A percentile compares a stretch with the other conserved stretches of the same genome.
Evolutionary conservation across 2,329 filamentous ascomycete genomes (phyloP).

Genomic region (Colletotrichum tamarilloi): DNA sequence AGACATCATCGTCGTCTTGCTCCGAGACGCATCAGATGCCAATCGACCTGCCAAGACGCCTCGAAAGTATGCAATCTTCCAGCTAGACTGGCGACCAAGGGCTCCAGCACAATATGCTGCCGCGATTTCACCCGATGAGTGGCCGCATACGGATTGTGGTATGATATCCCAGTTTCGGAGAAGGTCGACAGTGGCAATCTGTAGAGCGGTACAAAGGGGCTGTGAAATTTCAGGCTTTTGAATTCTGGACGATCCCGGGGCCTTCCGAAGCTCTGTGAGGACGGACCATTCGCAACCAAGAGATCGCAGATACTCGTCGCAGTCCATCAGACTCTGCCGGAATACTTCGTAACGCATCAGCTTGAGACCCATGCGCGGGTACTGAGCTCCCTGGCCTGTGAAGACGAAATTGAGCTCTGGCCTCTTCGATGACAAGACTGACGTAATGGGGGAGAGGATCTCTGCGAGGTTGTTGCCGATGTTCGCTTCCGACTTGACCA

Average conservation of each 20-base stretch:
- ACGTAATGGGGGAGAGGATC: not conserved
- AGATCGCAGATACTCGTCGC: not conserved
- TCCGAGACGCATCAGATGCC: not conserved
- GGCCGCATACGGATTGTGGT: conserved; percentile 51
- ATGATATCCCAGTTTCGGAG: conserved; percentile 45
- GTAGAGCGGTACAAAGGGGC: conserved; percentile 53
- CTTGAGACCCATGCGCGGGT: conserved; percentile 54
- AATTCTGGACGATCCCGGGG: conserved; percentile 41
- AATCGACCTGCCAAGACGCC: conserved; percentile 40
- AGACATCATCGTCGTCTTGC: conserved; percentile 7
- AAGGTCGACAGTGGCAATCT: conserved; percentile 54
- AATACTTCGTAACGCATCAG: conserved; percentile 55
- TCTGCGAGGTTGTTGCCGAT: not conserved
- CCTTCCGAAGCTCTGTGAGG: conserved; percentile 46
- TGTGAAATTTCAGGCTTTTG: conserved; percentile 51
- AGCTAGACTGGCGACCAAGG: conserved; percentile 50
- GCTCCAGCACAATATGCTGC: conserved; percentile 53
- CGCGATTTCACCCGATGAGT: conserved; percentile 60
- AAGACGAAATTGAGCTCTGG: conserved; percentile 53
- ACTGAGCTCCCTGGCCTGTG: conserved; percentile 56
- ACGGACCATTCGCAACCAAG: conserved; percentile 49
- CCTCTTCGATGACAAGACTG: conserved; percentile 27
- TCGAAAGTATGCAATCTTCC: conserved; percentile 54
- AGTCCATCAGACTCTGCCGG: conserved; percentile 48
- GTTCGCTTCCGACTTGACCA: not conserved